phyloP scores from a whole-genome alignment of 2,329 filamentous ascomycete genomes.

The Cladobotryum mycophilum region DNA sequence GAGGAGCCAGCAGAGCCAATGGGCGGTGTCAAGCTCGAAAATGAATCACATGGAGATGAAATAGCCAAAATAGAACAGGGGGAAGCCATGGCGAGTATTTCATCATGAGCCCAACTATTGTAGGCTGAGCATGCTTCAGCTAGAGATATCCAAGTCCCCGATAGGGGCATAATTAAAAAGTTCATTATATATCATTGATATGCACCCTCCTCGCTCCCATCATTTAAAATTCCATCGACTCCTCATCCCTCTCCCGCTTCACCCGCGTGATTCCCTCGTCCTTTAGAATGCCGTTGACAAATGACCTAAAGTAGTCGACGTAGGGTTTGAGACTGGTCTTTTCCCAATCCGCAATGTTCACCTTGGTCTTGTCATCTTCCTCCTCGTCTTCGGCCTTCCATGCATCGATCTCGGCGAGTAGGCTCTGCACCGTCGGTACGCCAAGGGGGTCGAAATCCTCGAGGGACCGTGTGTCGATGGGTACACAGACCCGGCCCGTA shows the following conservation, averaged over 20 bases:
- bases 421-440: constrained; percentile 81
- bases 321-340: constrained; percentile 94
- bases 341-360: constrained; percentile 72
- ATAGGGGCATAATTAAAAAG: not conserved
- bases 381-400: constrained; percentile 53
- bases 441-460: constrained; percentile 80
- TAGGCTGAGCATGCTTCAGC: not conserved
- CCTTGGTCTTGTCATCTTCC: constrained; percentile 30
- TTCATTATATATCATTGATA: not conserved
- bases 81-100: not conserved
- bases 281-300: constrained; percentile 72
- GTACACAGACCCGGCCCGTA: constrained; percentile 90
- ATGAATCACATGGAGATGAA: constrained; percentile 5
- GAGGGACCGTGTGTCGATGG: constrained; percentile 68
- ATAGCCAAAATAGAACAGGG: constrained; percentile 1
- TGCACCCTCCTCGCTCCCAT: not conserved
- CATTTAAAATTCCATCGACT: constrained; percentile 46
- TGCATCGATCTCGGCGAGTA: constrained; percentile 79
- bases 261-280: constrained; percentile 57
- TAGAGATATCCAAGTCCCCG: not conserved
- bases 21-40: not conserved
- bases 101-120: not conserved
- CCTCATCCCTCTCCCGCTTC: constrained; percentile 51
- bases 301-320: constrained; percentile 79
- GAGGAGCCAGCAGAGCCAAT: not conserved